Base-by-base conservation (phyloP, 768 basidiomycete species). In the Podaxis sp. region DNA sequence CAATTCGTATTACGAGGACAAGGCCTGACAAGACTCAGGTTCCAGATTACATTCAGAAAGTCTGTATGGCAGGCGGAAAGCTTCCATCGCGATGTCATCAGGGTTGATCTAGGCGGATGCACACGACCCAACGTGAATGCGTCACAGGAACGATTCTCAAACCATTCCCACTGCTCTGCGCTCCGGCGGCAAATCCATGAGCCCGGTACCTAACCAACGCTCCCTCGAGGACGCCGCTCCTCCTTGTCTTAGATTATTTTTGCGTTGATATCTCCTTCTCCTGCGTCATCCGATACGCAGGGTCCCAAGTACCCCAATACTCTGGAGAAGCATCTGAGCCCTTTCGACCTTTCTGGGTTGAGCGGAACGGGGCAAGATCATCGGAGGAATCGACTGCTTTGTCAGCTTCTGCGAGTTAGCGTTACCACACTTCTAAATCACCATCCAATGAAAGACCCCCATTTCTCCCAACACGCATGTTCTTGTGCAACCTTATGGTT, bases 91-190 rank as follows among this genome's bases (percentile, higher is more conserved):
- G 59, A 60, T 60, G 51, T 59, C 50, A 52, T 59, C 47, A 59
- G 58, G 58, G 58, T 27, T 59, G 58, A 59, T 59, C 47, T 59
- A 17, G 54, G 33, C 46, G 41, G 55, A 61, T 43, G 50, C 40
- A 57, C 38, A 61, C 55, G 59, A 43, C 57, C 4, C 25, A 57
- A n/a, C 25, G 22, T 36, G 24, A 43, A 64, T 70, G 72, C 75
- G 76, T 77, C 76, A 77, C 75, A 76, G 75, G 75, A 71, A 76
- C 75, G 67, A 63, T 36, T 50, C 64, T 57, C 64, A 57, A 71
- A 75, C 75, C 68, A 63, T 40, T 53, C 64, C 59, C 65, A 59
- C 63, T 64, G 59, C 55, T n/a, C 57, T 33, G 52, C 49, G 40
- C 67, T 69, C 74, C 74, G 74, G 67, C 74, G 74, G 73, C 69